A percentile compares a stretch with the other conserved stretches of the same genome.
phyloP scores from a whole-genome alignment of 371 early-diverging fungal genomes.

The Rhizopus arrhizus region DNA sequence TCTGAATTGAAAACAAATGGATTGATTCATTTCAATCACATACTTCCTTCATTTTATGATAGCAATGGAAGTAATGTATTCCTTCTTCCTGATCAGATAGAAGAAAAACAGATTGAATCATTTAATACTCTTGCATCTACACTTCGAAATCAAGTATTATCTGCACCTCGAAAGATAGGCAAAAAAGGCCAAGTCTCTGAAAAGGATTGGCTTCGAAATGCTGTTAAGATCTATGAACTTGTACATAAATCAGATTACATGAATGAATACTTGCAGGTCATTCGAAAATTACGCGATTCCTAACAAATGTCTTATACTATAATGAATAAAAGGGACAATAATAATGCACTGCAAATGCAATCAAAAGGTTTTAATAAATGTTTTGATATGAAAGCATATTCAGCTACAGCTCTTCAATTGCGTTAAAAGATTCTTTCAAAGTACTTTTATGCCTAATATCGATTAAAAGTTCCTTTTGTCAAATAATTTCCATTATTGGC shows the following conservation, averaged over 20 bases:
- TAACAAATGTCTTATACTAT: neutral
- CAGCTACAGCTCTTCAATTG: no score
- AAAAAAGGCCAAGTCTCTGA: constrained; percentile 56
- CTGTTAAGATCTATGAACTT: constrained; percentile 44
- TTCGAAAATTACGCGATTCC: constrained; percentile 26
- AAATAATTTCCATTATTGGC: constrained; percentile 60
- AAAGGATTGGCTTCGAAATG: constrained; percentile 53
- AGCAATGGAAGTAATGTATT: constrained; percentile 30
- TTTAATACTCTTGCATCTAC: constrained; percentile 34
- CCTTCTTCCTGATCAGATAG: constrained; percentile 21
- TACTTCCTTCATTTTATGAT: constrained; percentile 27
- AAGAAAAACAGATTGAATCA: constrained; percentile 26
- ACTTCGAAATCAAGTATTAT: constrained; percentile 55
- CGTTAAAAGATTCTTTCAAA: no score
- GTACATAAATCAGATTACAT: constrained; percentile 49
- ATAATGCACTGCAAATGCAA: neutral
- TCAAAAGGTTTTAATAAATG: no score
- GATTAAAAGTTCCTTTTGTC: constrained; percentile 72
- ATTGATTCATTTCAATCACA: constrained; percentile 30
- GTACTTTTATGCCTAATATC: constrained; percentile 44
- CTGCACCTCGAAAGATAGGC: constrained; percentile 46
- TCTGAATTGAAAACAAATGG: constrained; percentile 52
- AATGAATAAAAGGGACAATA: neutral
- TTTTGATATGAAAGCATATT: no score
- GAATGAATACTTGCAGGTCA: constrained; percentile 32